phyloP scores from a whole-genome alignment of 768 basidiomycete species.

The Leccinellum albellum region DNA sequence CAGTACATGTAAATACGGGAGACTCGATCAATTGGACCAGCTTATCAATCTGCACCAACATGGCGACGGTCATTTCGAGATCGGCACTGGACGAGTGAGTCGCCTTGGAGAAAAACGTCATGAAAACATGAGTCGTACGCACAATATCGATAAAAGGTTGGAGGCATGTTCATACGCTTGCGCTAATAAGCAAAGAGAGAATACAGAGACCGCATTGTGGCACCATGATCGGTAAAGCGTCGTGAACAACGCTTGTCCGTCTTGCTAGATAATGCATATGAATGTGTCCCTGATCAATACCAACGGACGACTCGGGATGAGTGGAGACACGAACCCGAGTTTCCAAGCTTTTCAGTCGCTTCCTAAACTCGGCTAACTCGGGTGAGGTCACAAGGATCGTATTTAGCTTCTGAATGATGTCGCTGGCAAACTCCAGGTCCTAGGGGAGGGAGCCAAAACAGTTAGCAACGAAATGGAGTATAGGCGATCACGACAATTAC shows the following conservation, averaged over 20 bases:
- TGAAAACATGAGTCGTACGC: slow-evolving; percentile 21
- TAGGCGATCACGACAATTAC: slow-evolving; percentile 40
- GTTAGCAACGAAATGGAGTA: background rate
- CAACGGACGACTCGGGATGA: background rate
- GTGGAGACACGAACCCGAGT: slow-evolving; percentile 60
- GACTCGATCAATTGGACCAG: slow-evolving; percentile 97
- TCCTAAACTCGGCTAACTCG: slow-evolving; percentile 92
- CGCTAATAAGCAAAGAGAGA: slow-evolving; percentile 92
- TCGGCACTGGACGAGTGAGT: slow-evolving; percentile 64
- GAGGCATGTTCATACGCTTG: slow-evolving; percentile 99
- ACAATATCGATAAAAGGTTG: slow-evolving; percentile 95
- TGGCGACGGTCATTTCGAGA: slow-evolving; percentile 90
- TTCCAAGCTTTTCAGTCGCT: slow-evolving; percentile 88
- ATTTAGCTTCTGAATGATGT: slow-evolving; percentile 96
- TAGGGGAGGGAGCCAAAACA: slow-evolving; percentile 26
- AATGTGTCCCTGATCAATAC: background rate
- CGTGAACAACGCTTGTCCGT: slow-evolving; percentile 93
- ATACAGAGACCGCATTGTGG: slow-evolving; percentile 95
- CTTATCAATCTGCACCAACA: slow-evolving; percentile 96
- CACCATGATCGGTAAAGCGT: slow-evolving; percentile 97
- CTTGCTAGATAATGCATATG: slow-evolving; percentile 53
- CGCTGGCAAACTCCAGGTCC: slow-evolving; percentile 97
- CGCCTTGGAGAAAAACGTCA: background rate
- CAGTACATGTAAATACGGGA: slow-evolving; percentile 93
- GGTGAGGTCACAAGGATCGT: slow-evolving; percentile 95